Evolutionary conservation across 768 basidiomycete genomes (phyloP).

Genomic region (Russula griseocarnosa): DNA sequence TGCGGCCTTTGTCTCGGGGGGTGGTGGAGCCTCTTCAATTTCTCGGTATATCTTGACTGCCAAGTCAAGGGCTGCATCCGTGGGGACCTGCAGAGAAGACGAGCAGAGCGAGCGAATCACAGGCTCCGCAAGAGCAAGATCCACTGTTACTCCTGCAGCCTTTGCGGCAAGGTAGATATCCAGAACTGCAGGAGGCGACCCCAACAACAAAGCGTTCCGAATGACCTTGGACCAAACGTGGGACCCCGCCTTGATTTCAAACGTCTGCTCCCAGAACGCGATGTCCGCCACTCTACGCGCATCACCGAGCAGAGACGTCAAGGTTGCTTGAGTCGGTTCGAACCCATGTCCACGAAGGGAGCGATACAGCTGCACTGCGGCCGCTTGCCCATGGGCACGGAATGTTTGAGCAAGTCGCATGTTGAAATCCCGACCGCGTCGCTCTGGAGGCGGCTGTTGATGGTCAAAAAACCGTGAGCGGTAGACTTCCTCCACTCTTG

Average conservation of each 20-base stretch:
- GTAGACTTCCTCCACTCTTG: constrained; percentile 26
- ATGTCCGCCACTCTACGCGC: constrained; percentile 12
- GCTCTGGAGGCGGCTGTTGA: not conserved
- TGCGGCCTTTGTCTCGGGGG: not conserved
- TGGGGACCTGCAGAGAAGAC: constrained; percentile 35
- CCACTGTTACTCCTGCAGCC: constrained; percentile 44
- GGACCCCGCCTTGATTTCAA: constrained; percentile 41
- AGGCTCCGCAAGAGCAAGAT: constrained; percentile 50
- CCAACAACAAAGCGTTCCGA: constrained; percentile 43
- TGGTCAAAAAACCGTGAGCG: constrained; percentile 2
- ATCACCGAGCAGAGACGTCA: constrained; percentile 19
- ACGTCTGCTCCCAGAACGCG: constrained; percentile 38
- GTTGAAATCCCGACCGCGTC: constrained; percentile 13
- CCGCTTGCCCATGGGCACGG: constrained; percentile 3
- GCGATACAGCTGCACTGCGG: constrained; percentile 8
- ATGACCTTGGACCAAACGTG: constrained; percentile 56
- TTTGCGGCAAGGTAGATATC: constrained; percentile 48
- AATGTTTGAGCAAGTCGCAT: constrained; percentile 17
- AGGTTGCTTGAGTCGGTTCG: constrained; percentile 22
- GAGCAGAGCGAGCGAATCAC: constrained; percentile 51
- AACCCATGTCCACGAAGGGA: constrained; percentile 18
- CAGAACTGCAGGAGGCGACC: constrained; percentile 42
- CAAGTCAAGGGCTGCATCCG: constrained; percentile 45
- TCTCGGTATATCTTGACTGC: constrained; percentile 55
- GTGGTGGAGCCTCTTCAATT: constrained; percentile 30